Conservation (phyloP, 2,329 filamentous ascomycete species). For the Pseudogymnoascus pannorum region DNA sequence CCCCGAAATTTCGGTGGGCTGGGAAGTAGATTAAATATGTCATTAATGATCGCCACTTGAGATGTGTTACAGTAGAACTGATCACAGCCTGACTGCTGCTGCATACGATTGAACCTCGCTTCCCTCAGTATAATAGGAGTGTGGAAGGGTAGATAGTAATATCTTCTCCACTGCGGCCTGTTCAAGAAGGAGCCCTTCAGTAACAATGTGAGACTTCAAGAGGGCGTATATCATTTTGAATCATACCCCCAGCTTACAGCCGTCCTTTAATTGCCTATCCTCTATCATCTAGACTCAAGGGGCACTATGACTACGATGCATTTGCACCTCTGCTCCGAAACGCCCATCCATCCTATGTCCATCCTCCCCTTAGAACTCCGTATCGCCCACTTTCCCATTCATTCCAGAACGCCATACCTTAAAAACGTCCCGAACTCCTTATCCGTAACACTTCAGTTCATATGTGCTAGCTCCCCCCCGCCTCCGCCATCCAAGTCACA, state of each 20-base stretch:
- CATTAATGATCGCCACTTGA: no score
- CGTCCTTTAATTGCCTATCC: background rate
- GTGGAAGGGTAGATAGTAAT: no score
- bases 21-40: no score
- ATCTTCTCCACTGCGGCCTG: no score
- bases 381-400: background rate
- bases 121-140: no score
- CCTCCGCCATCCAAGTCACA: constrained; percentile 19
- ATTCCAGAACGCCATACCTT: background rate
- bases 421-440: background rate
- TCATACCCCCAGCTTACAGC: background rate
- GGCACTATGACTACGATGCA: background rate
- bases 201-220: background rate
- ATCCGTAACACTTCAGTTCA: background rate
- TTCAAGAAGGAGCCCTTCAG: background rate
- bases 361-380: background rate
- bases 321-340: background rate
- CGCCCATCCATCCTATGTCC: background rate
- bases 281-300: background rate
- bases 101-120: no score
- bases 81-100: no score
- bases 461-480: background rate
- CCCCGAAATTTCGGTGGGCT: no score
- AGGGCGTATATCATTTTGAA: background rate
- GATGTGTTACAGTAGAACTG: no score